Evolutionary conservation across 1,284 basidiomycete genomes (phyloP).

Genomic region (Ceratobasidium papillatum): DNA sequence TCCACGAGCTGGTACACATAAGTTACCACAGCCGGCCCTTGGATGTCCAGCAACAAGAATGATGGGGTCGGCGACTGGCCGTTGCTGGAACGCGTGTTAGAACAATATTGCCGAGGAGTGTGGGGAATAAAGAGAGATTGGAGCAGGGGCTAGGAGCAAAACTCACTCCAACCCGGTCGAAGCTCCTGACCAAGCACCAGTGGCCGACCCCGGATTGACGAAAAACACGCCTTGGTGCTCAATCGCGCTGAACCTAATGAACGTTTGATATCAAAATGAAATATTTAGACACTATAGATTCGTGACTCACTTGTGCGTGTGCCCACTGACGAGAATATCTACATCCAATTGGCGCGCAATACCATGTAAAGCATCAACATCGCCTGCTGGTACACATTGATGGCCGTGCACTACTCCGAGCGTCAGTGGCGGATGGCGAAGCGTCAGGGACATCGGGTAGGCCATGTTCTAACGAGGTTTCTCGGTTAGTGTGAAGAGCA

Average conservation of each 20-base stretch:
- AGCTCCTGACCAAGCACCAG: constrained; percentile 89
- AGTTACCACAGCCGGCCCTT: constrained; percentile 92
- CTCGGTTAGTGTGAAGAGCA: constrained; percentile 14
- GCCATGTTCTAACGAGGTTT: constrained; percentile 60
- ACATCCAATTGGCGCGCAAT: constrained; percentile 96
- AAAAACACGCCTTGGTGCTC: constrained; percentile 94
- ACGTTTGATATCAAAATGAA: not conserved
- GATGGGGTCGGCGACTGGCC: constrained; percentile 69
- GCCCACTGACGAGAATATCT: constrained; percentile 92
- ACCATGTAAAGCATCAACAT: constrained; percentile 86
- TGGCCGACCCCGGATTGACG: constrained; percentile 95
- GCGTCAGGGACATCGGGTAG: constrained; percentile 84
- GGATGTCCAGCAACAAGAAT: constrained; percentile 94
- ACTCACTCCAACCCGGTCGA: constrained; percentile 64
- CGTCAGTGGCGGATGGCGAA: constrained; percentile 86
- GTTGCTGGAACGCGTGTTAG: constrained; percentile 16
- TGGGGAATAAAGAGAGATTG: constrained; percentile 46
- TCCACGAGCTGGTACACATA: constrained; percentile 96
- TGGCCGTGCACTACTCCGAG: constrained; percentile 96
- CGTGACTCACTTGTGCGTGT: constrained; percentile 85
- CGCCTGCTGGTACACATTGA: constrained; percentile 92
- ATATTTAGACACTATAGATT: not conserved
- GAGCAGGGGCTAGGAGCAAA: not conserved
- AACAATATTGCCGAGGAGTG: constrained; percentile 22
- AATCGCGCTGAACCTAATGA: constrained; percentile 86